Evolutionary conservation across 2,329 filamentous ascomycete species (phyloP).

Genomic region (Neonectria faginata): DNA sequence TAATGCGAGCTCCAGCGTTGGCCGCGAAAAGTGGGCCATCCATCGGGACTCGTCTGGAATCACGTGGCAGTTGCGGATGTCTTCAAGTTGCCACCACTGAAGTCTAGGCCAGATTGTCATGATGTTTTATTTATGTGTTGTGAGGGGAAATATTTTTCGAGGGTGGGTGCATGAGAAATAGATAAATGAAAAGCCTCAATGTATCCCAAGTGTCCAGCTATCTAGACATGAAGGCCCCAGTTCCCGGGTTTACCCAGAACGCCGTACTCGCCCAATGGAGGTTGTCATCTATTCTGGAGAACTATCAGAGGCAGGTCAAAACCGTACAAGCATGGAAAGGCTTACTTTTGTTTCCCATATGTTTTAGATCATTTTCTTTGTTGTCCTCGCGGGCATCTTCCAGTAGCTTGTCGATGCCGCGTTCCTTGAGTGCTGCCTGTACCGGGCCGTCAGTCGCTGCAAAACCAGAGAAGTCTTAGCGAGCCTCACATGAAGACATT

Average conservation of each 20-base stretch:
- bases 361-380: conserved; percentile 80
- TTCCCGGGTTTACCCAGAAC: conserved; percentile 9
- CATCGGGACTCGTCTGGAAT: conserved; percentile 12
- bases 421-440: conserved; percentile 78
- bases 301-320: conserved; percentile 1
- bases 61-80: conserved; percentile 18
- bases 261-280: not conserved
- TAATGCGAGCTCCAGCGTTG: conserved; percentile 28
- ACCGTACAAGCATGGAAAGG: not conserved
- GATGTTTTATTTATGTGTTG: not conserved
- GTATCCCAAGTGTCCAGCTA: not conserved
- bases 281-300: conserved; percentile 19
- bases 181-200: conserved; percentile 7
- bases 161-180: not conserved
- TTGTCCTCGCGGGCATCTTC: conserved; percentile 91
- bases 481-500: conserved; percentile 79
- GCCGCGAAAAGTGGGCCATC: conserved; percentile 36
- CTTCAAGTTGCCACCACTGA: not conserved
- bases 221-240: conserved; percentile 3
- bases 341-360: conserved; percentile 58
- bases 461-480: not conserved
- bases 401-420: conserved; percentile 92
- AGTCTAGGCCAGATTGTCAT: not conserved
- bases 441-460: conserved; percentile 7
- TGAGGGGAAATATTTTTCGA: conserved; percentile 9